phyloP scores from a whole-genome alignment of 495 filamentous ascomycete species.

The Amorphotheca resinae region DNA sequence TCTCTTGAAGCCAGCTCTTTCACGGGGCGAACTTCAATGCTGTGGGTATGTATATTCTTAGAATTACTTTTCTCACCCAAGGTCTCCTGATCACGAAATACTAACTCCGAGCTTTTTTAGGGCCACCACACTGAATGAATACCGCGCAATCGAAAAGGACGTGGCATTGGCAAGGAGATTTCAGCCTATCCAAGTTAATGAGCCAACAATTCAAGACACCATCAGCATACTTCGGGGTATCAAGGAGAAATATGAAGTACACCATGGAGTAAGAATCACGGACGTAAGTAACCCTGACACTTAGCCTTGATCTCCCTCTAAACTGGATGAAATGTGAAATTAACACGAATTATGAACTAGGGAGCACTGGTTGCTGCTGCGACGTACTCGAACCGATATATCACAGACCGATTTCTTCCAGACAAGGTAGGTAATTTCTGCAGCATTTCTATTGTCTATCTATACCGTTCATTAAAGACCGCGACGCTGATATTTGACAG shows the following conservation, averaged over 20 bases:
- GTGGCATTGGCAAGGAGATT: constrained; percentile 85
- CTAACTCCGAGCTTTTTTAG: not conserved
- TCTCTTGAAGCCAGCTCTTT: constrained; percentile 85
- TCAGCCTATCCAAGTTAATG: constrained; percentile 81
- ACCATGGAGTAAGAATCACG: constrained; percentile 88
- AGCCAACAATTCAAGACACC: constrained; percentile 82
- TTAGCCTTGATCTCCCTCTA: not conserved
- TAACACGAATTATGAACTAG: not conserved
- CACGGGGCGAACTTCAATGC: constrained; percentile 71
- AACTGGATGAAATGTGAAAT: not conserved
- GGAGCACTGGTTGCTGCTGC: constrained; percentile 85
- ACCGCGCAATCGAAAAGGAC: constrained; percentile 89
- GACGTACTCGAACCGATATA: constrained; percentile 86
- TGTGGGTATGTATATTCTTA: not conserved
- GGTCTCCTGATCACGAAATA: not conserved
- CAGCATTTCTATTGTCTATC: not conserved
- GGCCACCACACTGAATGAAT: constrained; percentile 88
- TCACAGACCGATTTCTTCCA: constrained; percentile 88
- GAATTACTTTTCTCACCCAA: not conserved
- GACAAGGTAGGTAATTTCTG: not conserved
- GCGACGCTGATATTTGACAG: constrained; percentile 43
- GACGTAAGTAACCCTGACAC: constrained; percentile 29
- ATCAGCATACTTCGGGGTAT: constrained; percentile 94
- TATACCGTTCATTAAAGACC: not conserved
- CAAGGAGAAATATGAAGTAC: constrained; percentile 93